Percentiles rank a stretch among this genome's conserved stretches.
Evolutionary conservation across 73 alveolate species (phyloP).

Genomic region (Symbiodinium natans): DNA sequence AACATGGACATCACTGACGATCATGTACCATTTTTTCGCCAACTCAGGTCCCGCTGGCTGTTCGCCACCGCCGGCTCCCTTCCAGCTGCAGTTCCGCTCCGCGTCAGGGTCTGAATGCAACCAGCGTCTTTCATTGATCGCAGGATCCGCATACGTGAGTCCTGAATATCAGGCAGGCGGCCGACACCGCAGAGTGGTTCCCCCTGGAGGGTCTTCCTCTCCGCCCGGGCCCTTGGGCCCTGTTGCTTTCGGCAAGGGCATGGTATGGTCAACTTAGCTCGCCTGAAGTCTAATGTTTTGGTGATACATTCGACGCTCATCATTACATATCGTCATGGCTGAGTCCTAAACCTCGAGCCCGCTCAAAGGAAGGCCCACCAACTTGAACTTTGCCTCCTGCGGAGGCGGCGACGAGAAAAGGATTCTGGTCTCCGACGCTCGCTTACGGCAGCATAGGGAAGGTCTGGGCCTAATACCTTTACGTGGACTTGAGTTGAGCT

Average conservation of each 20-base stretch:
- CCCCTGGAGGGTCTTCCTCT: slow-evolving; percentile 25
- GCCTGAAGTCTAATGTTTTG: too few species aligned
- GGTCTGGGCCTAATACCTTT: neutral
- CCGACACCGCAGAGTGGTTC: slow-evolving; percentile 40
- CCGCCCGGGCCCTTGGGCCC: neutral
- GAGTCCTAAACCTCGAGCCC: too few species aligned
- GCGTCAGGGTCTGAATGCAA: slow-evolving; percentile 59
- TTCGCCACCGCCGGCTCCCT: slow-evolving; percentile 48
- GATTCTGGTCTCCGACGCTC: slow-evolving; percentile 59
- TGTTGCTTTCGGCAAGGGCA: too few species aligned
- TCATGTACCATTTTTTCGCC: neutral
- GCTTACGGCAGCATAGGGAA: slow-evolving; percentile 18
- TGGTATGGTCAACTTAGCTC: too few species aligned
- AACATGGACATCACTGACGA: neutral
- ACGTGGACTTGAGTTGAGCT: neutral
- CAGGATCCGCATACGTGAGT: too few species aligned
- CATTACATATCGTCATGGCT: too few species aligned
- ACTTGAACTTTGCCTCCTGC: too few species aligned
- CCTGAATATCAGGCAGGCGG: slow-evolving; percentile 24
- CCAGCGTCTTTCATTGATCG: neutral
- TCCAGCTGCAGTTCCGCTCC: slow-evolving; percentile 79
- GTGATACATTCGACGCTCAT: too few species aligned
- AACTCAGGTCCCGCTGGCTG: neutral
- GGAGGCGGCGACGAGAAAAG: slow-evolving; percentile 29
- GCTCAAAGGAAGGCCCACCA: neutral